Conservation (phyloP, 2,329 filamentous ascomycete species). For the Fusarium nisikadoi region DNA sequence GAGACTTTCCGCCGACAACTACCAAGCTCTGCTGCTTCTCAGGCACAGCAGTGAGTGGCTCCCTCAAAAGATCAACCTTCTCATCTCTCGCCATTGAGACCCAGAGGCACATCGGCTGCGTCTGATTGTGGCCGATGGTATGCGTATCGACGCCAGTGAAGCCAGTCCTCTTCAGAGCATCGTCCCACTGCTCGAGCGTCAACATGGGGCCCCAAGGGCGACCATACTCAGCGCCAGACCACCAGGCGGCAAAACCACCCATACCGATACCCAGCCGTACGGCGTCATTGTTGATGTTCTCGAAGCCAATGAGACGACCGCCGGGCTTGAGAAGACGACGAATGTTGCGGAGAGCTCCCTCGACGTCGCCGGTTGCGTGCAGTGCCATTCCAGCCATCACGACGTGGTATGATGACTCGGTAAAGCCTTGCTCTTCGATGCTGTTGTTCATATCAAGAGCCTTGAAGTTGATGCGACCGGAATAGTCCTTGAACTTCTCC, state of each 20-base stretch:
- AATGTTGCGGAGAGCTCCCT: background rate
- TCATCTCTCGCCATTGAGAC: conserved; percentile 1
- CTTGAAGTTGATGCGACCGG: conserved; percentile 3
- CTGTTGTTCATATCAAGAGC: conserved; percentile 3
- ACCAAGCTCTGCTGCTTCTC: background rate
- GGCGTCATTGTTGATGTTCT: conserved; percentile 5
- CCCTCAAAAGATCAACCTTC: background rate
- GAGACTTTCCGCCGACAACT: background rate
- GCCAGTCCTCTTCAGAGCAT: conserved; percentile 1
- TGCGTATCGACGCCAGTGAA: conserved; percentile 23
- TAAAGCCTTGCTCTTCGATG: background rate
- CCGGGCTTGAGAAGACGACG: conserved; percentile 8
- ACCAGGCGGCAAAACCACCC: conserved; percentile 24
- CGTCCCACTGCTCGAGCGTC: conserved; percentile 18
- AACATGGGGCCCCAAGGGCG: conserved; percentile 10
- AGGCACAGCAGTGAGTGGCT: background rate
- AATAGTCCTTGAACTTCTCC: conserved; percentile 4
- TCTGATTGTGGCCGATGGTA: conserved; percentile 3
- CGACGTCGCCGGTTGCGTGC: background rate
- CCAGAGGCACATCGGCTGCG: conserved; percentile 8
- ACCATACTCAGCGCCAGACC: conserved; percentile 17
- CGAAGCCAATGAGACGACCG: conserved; percentile 6
- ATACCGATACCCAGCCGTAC: background rate
- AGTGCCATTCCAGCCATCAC: background rate
- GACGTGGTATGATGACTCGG: conserved; percentile 3